These are phyloP conservation scores for Herpetospermum pedunculosum DNA, from an alignment of 306 rosid genomes.

Conservation along the genomic window DNA sequence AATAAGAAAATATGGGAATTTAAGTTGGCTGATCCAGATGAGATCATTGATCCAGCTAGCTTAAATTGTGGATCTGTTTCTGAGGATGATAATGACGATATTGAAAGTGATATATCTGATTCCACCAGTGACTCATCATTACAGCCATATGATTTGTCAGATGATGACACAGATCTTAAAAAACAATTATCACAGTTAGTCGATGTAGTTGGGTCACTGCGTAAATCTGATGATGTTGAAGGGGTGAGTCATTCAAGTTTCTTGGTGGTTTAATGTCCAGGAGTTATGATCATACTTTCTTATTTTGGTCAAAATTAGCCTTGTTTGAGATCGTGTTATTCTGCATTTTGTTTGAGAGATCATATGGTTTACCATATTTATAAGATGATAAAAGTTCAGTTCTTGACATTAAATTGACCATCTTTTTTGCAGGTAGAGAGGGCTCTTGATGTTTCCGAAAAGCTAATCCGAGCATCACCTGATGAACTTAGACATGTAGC, in stretches of 20 bases:
- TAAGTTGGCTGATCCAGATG: slow-evolving; percentile 75
- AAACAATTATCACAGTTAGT: slow-evolving; percentile 59
- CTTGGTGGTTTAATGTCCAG: slow-evolving; percentile 4
- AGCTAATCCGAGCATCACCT: slow-evolving; percentile 79
- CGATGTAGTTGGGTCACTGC: slow-evolving; percentile 77
- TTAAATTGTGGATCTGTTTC: slow-evolving; percentile 43
- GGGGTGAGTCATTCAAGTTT: slow-evolving; percentile 57
- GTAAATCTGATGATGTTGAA: slow-evolving; percentile 79
- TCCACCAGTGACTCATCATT: slow-evolving; percentile 65
- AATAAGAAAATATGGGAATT: slow-evolving; percentile 35
- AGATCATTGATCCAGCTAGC: slow-evolving; percentile 70
- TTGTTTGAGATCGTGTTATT: slow-evolving; percentile 12
- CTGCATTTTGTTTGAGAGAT: neutral
- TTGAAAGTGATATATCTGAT: slow-evolving; percentile 65
- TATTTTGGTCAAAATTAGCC: slow-evolving; percentile 4
- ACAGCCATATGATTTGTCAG: slow-evolving; percentile 81
- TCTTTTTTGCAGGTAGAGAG: slow-evolving; percentile 53
- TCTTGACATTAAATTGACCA: neutral
- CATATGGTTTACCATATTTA: neutral
- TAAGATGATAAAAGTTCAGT: slow-evolving; percentile 11
- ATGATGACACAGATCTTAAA: slow-evolving; percentile 83
- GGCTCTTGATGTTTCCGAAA: slow-evolving; percentile 82
- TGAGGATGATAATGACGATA: slow-evolving; percentile 40
- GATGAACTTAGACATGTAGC: slow-evolving; percentile 82
- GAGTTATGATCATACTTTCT: neutral